Conservation (phyloP, 1,284 basidiomycete genomes). For the Schizopora paradoxa region DNA sequence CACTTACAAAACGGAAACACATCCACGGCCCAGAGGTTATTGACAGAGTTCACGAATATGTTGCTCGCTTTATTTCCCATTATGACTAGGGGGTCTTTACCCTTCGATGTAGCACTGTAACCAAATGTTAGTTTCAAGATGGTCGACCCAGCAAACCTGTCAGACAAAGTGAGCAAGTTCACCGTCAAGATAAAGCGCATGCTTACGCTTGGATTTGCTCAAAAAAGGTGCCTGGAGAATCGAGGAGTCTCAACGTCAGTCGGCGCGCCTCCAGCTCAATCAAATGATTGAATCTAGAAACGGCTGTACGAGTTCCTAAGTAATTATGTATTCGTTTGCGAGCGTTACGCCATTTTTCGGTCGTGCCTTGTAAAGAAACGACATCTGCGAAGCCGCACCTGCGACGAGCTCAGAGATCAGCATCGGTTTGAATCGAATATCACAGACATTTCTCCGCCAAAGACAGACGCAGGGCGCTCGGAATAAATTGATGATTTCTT, state of each 20-base stretch:
- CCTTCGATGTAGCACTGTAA: neutral
- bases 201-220: neutral
- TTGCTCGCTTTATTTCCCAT: neutral
- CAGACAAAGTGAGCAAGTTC: neutral
- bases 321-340: neutral
- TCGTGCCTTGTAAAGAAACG: neutral
- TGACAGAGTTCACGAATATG: neutral
- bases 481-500: slow-evolving; percentile 3
- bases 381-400: neutral
- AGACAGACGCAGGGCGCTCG: neutral
- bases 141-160: neutral
- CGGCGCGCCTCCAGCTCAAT: neutral
- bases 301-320: neutral
- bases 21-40: neutral
- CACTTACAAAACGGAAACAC: neutral
- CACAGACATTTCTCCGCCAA: neutral
- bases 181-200: neutral
- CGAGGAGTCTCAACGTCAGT: neutral
- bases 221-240: neutral
- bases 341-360: too few relatives aligned
- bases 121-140: neutral
- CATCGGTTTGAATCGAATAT: neutral
- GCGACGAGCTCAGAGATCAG: neutral
- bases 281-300: neutral
- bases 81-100: neutral